These are phyloP conservation scores for Barnettozyma wickerhamii DNA, from an alignment of 805 yeast genomes.

Conservation along the genomic window DNA sequence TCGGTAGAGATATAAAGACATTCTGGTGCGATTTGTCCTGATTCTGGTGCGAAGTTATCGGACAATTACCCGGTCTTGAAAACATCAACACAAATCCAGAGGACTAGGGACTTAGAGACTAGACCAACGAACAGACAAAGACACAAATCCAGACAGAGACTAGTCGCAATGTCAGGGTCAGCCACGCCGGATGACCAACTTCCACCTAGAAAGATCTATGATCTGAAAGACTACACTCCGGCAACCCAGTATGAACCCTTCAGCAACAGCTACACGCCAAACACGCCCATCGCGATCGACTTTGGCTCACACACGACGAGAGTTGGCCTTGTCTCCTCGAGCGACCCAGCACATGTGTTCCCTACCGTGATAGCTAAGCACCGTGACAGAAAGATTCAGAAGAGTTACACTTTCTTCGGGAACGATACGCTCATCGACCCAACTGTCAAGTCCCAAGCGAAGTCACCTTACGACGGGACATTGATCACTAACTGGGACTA, in stretches of 20 bases:
- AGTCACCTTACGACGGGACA: constrained; percentile 83
- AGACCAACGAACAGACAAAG: too few relatives aligned
- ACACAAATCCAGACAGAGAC: too few relatives aligned
- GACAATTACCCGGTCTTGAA: too few relatives aligned
- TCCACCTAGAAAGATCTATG: constrained; percentile 17
- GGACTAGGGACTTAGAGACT: too few relatives aligned
- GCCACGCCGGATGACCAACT: background rate
- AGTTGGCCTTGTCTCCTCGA: constrained; percentile 50
- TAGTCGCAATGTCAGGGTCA: too few relatives aligned
- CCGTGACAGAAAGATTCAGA: constrained; percentile 69
- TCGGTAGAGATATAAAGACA: too few relatives aligned
- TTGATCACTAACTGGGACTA: constrained; percentile 91
- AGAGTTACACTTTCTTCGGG: constrained; percentile 70
- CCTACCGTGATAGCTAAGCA: constrained; percentile 67
- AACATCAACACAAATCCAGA: too few relatives aligned
- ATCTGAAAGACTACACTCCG: constrained; percentile 20
- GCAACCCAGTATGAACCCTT: constrained; percentile 38
- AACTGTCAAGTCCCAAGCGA: constrained; percentile 60
- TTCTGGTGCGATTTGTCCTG: too few relatives aligned
- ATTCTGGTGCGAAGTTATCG: too few relatives aligned
- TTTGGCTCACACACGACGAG: constrained; percentile 64
- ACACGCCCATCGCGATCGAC: constrained; percentile 83
- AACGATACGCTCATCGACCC: constrained; percentile 74
- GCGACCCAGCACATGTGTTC: constrained; percentile 55
- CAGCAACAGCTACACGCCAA: constrained; percentile 41